Percentiles rank a stretch among this genome's conserved stretches.
Conservation (phyloP, 2,329 filamentous ascomycete species). For the Verticillium dahliae region DNA sequence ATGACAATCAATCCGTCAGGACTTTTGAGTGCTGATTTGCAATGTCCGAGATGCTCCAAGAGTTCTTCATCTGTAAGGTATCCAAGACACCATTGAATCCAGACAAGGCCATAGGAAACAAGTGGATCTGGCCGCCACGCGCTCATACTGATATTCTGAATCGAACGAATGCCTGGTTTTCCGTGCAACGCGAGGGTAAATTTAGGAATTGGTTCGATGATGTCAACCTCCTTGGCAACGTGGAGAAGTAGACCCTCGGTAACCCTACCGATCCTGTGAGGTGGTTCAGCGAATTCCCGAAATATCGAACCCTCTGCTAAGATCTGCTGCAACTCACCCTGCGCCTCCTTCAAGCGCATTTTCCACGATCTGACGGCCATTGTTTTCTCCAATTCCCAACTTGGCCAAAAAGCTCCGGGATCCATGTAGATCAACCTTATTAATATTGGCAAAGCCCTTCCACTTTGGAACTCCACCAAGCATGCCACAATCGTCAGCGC, state of each 20-base stretch:
- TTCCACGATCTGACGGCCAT: too few species aligned
- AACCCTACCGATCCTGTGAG: constrained; percentile 68
- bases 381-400: too few species aligned
- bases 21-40: constrained; percentile 32
- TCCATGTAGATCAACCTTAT: too few species aligned
- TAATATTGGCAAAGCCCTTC: too few species aligned
- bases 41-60: constrained; percentile 56
- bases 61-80: constrained; percentile 72
- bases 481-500: too few species aligned
- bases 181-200: constrained; percentile 61
- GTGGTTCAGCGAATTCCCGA: not conserved
- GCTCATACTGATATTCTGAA: constrained; percentile 71
- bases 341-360: too few species aligned
- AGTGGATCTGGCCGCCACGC: constrained; percentile 48
- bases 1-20: constrained; percentile 23
- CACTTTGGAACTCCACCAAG: too few species aligned
- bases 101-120: constrained; percentile 68
- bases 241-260: constrained; percentile 68
- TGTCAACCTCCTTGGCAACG: constrained; percentile 55
- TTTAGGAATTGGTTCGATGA: constrained; percentile 80
- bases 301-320: not conserved
- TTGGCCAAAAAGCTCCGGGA: too few species aligned
- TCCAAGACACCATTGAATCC: constrained; percentile 84
- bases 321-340: not conserved
- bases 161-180: constrained; percentile 49